phyloP scores from a whole-genome alignment of 163 green algal genomes.

The Coccomyxa subellipsoidea region DNA sequence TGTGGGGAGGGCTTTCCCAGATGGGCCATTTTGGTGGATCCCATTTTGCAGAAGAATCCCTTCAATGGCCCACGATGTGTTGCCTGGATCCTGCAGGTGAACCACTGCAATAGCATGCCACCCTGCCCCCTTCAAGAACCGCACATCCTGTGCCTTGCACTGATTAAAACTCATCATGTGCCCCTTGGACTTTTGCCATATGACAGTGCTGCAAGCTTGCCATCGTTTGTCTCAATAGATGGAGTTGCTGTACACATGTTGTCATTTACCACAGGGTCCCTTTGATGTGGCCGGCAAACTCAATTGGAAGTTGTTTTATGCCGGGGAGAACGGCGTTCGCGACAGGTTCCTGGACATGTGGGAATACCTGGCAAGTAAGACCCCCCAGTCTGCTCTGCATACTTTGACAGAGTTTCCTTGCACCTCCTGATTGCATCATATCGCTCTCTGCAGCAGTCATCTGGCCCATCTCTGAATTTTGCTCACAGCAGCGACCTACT shows the following conservation, averaged over 20 bases:
- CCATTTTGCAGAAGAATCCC: not conserved
- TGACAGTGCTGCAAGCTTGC: too few relatives aligned
- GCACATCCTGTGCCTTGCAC: not conserved
- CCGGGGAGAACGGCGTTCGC: not conserved
- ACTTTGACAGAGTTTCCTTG: too few relatives aligned
- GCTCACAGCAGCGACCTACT: too few relatives aligned
- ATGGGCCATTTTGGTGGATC: not conserved
- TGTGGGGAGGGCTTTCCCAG: conserved; percentile 9
- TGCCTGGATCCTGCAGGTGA: not conserved
- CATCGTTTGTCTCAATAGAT: too few relatives aligned
- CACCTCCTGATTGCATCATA: too few relatives aligned
- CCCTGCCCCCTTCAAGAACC: not conserved
- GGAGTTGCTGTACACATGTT: too few relatives aligned
- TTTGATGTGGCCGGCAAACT: not conserved
- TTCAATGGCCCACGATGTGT: not conserved
- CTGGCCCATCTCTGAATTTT: too few relatives aligned
- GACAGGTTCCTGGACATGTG: conserved; percentile 6
- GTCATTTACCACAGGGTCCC: not conserved
- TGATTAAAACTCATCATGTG: too few relatives aligned
- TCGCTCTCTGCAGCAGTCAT: not conserved
- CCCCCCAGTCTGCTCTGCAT: too few relatives aligned
- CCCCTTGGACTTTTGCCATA: too few relatives aligned
- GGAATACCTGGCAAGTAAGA: conserved; percentile 6
- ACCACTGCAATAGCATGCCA: not conserved
- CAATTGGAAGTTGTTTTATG: conserved; percentile 1